Base-by-base conservation (phyloP, 1,139 yeast species). In the Magnusiomyces suaveolens region DNA sequence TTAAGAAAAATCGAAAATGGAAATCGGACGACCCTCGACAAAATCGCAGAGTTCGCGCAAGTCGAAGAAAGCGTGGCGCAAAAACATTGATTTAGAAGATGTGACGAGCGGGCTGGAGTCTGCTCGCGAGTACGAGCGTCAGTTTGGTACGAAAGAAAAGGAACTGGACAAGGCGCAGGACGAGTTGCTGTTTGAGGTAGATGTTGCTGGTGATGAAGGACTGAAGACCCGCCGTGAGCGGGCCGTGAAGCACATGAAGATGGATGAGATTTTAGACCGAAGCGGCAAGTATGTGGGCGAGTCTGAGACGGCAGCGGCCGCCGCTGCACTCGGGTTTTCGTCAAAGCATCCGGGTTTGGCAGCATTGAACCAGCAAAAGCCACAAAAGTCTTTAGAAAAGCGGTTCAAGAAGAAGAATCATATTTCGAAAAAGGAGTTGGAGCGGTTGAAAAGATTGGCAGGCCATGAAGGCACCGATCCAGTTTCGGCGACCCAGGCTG, bases 1-100 rank as follows among this genome's bases (percentile, higher is more conserved):
- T 36, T 14, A 36, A 36, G 16, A 36, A 36, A 36, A 4, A 41
- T 4, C 6, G 33, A 47, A 29, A 48, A 63, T 66, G 67, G 66
- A 64, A 49, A 56, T 64, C 10, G 68, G 69, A 24, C 56, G 72
- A 33, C 73, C 69, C 8, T 58, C 69, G 14, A 69, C 66, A 52
- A 65, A 63, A 60, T 62, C 59, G 56, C 96, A 88, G 70, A 69
- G 84, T 6, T 87, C 96, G 4, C 79, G 97, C 64, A 92, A 92
- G 74, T 96, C 96, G 53, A 90, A 87, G 76, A 83, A 79, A 67
- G 86, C 97, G 4, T 92, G 98, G 98, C 83, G 97, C 70, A 92
- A 92, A 71, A 87, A 92, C 69, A 87, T 92, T 57, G 95, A 92
- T 66, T 74, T 92, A 29, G 82, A 81, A 25, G 96, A 88, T 58